phyloP scores from a whole-genome alignment of 2,329 filamentous ascomycete species.

The Neurospora sp. region DNA sequence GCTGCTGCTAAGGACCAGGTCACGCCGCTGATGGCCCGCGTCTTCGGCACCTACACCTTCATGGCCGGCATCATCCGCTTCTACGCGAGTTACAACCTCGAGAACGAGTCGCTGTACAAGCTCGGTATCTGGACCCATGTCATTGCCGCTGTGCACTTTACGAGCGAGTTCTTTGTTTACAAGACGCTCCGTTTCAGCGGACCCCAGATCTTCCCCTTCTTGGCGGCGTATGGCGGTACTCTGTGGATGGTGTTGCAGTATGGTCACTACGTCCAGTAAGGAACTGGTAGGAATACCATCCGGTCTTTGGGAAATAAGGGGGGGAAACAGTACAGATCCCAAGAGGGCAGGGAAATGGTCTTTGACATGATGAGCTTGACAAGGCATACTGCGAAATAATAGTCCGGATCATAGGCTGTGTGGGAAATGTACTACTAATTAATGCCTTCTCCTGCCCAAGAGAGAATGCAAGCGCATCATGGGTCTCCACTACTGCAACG shows the following conservation, averaged over 20 bases:
- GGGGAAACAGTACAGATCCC: background rate
- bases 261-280: conserved; percentile 51
- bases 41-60: conserved; percentile 84
- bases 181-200: conserved; percentile 58
- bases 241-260: conserved; percentile 60
- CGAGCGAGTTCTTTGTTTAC: conserved; percentile 71
- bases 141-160: conserved; percentile 68
- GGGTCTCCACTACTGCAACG: conserved; percentile 22
- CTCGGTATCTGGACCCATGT: conserved; percentile 74
- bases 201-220: conserved; percentile 46
- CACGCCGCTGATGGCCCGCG: conserved; percentile 65
- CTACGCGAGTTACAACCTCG: conserved; percentile 76
- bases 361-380: background rate
- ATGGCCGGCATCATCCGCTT: conserved; percentile 66
- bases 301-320: background rate
- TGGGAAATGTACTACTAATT: background rate
- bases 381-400: background rate
- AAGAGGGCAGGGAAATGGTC: too few species aligned
- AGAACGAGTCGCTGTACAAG: conserved; percentile 63
- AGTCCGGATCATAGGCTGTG: background rate
- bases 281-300: background rate
- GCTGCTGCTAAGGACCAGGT: conserved; percentile 43
- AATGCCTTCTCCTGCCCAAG: background rate
- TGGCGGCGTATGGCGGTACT: conserved; percentile 33
- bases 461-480: background rate